Conservation (phyloP, 2,329 filamentous ascomycete species). For the Botrytis paeoniae region DNA sequence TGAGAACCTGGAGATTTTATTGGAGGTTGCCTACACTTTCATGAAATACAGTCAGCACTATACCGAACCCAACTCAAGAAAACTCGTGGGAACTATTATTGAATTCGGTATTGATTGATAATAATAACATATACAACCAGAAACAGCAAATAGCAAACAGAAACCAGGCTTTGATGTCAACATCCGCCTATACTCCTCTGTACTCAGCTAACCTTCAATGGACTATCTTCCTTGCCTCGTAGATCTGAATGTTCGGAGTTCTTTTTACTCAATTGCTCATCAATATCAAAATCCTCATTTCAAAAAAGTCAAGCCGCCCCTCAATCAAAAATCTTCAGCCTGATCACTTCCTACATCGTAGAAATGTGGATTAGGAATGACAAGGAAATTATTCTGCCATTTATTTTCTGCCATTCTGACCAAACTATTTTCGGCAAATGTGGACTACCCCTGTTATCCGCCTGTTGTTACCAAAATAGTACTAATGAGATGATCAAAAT, state of each 20-base stretch:
- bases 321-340: constrained; percentile 12
- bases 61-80: not conserved
- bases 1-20: constrained; percentile 1
- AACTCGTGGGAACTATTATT: constrained; percentile 7
- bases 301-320: not conserved
- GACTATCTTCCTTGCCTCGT: not conserved
- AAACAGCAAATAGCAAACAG: not conserved
- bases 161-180: not conserved
- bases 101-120: constrained; percentile 5
- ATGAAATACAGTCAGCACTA: constrained; percentile 19
- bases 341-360: constrained; percentile 9
- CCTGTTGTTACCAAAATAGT: constrained; percentile 10
- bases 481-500: constrained; percentile 1
- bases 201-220: not conserved
- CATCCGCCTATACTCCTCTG: not conserved
- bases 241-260: not conserved
- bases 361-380: not conserved
- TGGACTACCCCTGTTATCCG: not conserved
- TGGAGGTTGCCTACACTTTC: not conserved
- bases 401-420: constrained; percentile 7
- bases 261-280: not conserved
- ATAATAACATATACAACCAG: not conserved
- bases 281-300: not conserved
- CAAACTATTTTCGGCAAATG: constrained; percentile 9
- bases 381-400: constrained; percentile 10